Base-by-base conservation (phyloP, 106 monocot genomes). In the Amphibolis antarctica region DNA sequence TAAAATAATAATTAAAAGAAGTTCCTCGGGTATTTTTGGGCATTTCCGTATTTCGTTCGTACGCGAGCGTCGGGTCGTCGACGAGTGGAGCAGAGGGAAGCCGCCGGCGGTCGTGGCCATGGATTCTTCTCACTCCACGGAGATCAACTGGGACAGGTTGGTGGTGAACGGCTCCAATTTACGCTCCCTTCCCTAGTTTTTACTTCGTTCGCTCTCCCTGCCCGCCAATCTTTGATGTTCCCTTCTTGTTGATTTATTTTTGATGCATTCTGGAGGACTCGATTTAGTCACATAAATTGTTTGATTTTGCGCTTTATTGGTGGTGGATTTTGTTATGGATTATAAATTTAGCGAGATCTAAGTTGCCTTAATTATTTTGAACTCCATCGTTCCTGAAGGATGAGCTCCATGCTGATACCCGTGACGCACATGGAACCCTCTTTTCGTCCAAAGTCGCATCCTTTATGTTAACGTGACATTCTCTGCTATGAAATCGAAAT, bases 141-240 rank as follows among this genome's bases (percentile, higher is more conserved):
- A 83, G 69, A 83, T 83, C 62, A 83, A 83, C 42, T 83, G 83
- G 83, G 75, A 83, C 75, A 79, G 76, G 83, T 83, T n/a, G n/a
- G n/a, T n/a, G n/a, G n/a, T n/a, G n/a, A 71, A 78, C 66, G 75
- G 70, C 74, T 78, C n/a, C 15, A 31, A 19, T 65, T 5, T n/a
- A 30, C 54, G 29, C 26, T 15, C 30, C 29, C 5, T 42, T 21
- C 61, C 24, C 57, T 1, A 18, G 19, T 12, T 45, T 75, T 61
- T 44, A 5, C 25, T 22, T 26, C 7, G 0, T 55, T 55, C 55
- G 0, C 25, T 55, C 55, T 49, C 15, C 15, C 48, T 0, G 2
- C 7, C 36, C 36, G 36, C 36, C 2, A 36, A 36, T 36, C 36
- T 7, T 7, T 36, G 7, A 36, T 36, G 36, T 36, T 36, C 36